phyloP scores from a whole-genome alignment of 345 rosid species.

The Sonneratia alba region DNA sequence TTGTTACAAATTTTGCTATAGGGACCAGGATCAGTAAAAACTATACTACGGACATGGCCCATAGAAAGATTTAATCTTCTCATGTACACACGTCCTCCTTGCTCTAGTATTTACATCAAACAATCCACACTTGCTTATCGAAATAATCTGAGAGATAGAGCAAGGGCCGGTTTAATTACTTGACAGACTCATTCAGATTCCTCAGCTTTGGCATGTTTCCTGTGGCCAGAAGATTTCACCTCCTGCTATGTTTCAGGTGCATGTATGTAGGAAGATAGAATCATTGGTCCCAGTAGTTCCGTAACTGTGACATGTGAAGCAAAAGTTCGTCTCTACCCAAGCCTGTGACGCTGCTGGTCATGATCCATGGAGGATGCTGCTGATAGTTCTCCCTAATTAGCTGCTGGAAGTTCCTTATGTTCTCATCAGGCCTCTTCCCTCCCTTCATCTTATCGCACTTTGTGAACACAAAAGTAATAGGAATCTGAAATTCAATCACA shows the following conservation, averaged over 20 bases:
- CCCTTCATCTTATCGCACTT: conserved; percentile 84
- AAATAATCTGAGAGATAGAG: background rate
- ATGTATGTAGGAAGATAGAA: background rate
- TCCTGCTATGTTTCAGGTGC: background rate
- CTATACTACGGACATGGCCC: background rate
- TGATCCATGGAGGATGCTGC: conserved; percentile 79
- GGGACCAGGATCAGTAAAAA: background rate
- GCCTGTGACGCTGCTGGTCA: conserved; percentile 84
- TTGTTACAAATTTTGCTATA: background rate
- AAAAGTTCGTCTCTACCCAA: conserved; percentile 91
- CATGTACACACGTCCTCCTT: background rate
- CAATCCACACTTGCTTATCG: background rate
- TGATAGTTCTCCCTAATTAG: conserved; percentile 47
- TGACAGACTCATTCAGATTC: background rate
- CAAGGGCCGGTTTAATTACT: background rate
- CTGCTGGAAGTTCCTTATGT: conserved; percentile 62
- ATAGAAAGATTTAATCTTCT: background rate
- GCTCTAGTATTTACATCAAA: background rate
- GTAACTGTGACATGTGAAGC: conserved; percentile 72
- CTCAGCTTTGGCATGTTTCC: background rate
- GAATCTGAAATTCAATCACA: conserved; percentile 38
- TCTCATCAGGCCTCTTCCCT: conserved; percentile 78
- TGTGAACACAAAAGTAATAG: conserved; percentile 78
- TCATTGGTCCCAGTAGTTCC: conserved; percentile 37
- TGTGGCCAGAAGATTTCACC: background rate